Conservation (phyloP, 106 monocot species). For the Dendrobium nobile region DNA sequence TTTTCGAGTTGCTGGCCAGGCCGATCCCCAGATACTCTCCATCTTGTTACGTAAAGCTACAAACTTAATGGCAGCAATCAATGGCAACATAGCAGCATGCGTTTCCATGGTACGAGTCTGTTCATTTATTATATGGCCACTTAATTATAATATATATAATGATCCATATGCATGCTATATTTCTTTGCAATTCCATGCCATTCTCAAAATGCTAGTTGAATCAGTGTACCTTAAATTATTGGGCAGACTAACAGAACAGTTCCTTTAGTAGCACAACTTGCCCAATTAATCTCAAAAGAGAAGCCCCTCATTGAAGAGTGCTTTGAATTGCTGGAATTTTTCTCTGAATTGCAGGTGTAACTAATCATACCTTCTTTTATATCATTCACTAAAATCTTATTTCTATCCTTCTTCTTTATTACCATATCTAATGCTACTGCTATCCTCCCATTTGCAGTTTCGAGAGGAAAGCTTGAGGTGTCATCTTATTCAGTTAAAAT, state of each 20-base stretch:
- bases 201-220: background rate
- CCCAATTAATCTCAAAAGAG: slow-evolving; percentile 17
- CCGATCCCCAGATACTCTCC: slow-evolving; percentile 19
- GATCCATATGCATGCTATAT: too few species aligned
- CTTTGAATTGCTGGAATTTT: slow-evolving; percentile 15
- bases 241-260: slow-evolving; percentile 9
- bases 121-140: background rate
- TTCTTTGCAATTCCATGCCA: too few species aligned
- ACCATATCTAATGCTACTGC: too few species aligned
- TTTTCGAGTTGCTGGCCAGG: slow-evolving; percentile 11
- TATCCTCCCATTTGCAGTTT: background rate
- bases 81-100: background rate
- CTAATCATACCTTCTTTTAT: background rate
- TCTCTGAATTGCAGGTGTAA: slow-evolving; percentile 26
- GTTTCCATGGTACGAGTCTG: background rate
- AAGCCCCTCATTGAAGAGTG: slow-evolving; percentile 26
- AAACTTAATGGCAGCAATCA: slow-evolving; percentile 9
- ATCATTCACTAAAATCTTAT: background rate
- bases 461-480: slow-evolving; percentile 5
- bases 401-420: too few species aligned
- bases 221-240: too few species aligned
- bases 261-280: slow-evolving; percentile 21
- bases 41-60: slow-evolving; percentile 15
- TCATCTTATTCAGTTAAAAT: slow-evolving; percentile 4
- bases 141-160: too few species aligned